Evolutionary conservation across 2,329 filamentous ascomycete genomes (phyloP), one percentile per base, ranked within the genome.

Genomic region (Epichloe gansuensis): DNA sequence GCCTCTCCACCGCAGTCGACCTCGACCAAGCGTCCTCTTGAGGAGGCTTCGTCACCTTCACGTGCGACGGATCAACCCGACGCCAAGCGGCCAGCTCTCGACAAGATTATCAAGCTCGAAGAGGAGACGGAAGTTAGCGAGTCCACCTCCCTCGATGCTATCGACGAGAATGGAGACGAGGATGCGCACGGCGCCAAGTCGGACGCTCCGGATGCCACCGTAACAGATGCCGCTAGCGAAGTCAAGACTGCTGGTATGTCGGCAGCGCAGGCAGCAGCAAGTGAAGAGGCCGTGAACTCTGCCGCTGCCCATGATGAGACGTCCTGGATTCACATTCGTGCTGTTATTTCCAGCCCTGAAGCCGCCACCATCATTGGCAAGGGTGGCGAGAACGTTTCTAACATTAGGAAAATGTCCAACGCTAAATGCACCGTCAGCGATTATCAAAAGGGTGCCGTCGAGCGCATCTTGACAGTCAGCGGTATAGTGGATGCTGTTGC

Each of bases 381-480:
- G 73, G 91, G 90, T 57, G 93, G 93, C 66, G 93, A 98, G 75
- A 98, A 98, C 65, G 93, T 98, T 47, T 95, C 90, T 60, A 89
- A 95, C 72, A 97, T 98, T 65, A 84, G 93, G 60, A 89, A 88
- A 67, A 78, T 95, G 72, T 96, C 93, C 50, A 90, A 89, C 62
- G 93, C 93, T 59, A 97, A 97, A 73, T 98, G 93, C 75, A 98
- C 93, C 47, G 93, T 98, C 61, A 96, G 90, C 73, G 93, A 98
- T 71, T 98, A 97, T 65, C 87, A 94, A 61, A 89, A 95, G 65
- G 93, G 93, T 59, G 93, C 93, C 51, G 90, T 97, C 36, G 93
- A 98, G 75, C 88, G 93, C 66, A 96, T 98, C 64, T 77, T 98
- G 63, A 98, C 93, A 35, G 93, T 98, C 55, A 97, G 91, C 69